A percentile compares a stretch with the other conserved stretches of the same genome.
These are phyloP conservation scores for Skeletonema marinoi DNA, from an alignment of 108 stramenopile genomes.

Conservation along the genomic window DNA sequence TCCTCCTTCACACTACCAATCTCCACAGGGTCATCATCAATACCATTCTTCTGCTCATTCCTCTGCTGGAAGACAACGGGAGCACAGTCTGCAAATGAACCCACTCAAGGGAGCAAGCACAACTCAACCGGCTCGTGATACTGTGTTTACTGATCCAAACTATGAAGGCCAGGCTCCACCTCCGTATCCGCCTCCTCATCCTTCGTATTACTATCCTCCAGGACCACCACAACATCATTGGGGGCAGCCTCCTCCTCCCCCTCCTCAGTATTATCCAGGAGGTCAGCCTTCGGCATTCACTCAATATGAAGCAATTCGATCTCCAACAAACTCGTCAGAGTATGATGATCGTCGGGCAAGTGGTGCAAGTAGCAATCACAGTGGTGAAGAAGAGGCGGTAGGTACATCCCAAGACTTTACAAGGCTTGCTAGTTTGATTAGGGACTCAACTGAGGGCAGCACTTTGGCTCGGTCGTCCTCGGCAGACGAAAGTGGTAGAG, in stretches of 20 bases:
- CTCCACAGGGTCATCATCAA: not conserved
- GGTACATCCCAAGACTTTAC: constrained; percentile 42
- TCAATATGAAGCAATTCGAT: constrained; percentile 6
- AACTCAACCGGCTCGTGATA: constrained; percentile 12
- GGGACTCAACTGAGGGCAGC: constrained; percentile 19
- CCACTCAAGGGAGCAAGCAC: constrained; percentile 15
- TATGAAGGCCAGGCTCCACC: not conserved
- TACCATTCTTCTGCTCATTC: not conserved
- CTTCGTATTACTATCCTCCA: constrained; percentile 1
- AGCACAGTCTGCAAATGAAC: constrained; percentile 26
- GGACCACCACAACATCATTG: constrained; percentile 8
- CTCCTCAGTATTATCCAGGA: constrained; percentile 13
- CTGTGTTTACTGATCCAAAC: constrained; percentile 2
- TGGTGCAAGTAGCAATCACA: not conserved
- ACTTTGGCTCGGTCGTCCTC: constrained; percentile 36
- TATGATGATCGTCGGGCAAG: not conserved
- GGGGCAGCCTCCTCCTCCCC: constrained; percentile 19
- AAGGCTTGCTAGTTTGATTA: constrained; percentile 42
- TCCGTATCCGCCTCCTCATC: constrained; percentile 22
- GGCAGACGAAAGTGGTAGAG: not conserved
- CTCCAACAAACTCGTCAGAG: not conserved
- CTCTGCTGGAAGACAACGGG: constrained; percentile 1
- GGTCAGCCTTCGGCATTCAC: constrained; percentile 32
- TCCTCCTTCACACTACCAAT: not conserved
- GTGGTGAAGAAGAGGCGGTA: not conserved